Evolutionary conservation across 2,329 filamentous ascomycete species (phyloP), one percentile per base, ranked within the genome.

Genomic region (Achaetomium macrosporum): DNA sequence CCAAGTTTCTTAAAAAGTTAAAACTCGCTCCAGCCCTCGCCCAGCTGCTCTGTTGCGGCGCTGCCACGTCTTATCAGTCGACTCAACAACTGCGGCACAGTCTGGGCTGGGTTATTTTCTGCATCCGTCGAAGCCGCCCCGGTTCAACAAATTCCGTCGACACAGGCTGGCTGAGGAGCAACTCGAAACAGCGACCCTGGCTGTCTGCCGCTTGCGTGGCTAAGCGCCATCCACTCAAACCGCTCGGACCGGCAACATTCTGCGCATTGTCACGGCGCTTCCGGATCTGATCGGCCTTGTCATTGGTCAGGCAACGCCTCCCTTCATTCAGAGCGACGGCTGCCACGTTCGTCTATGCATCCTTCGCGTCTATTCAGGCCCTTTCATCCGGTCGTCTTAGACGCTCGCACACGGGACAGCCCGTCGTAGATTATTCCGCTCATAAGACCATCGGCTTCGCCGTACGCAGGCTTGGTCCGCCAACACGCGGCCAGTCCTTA

Each of bases 221-320:
- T 66, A 68, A 68, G 65, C 66, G 66, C 66, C 60, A 61, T 56
- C 63, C 65, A 66, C 57, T 64, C 55, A 63, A 50, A 57, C 57
- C 55, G 25, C 44, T 50, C 44, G 42, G 41, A 48, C 42, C 25
- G 20, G 37, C 58, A 7, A 52, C 39, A 40, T 19, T 47, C 48
- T 47, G 59, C 57, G 47, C 52, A 55, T 42, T 61, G 61, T 58
- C 62, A 65, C 66, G 63, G 65, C 65, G 65, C 65, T 66, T 67
- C 64, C 59, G 57, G 37, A 20, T 50, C 54, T 39, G 47, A 51
- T 56, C 29, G 30, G 37, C 48, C 37, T 17, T 48, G 56, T 52
- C 55, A 68, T 67, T 68, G 66, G 66, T 53, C 57, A 42, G 52
- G 37, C 50, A 36, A 47, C 41, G 37, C 42, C 48, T 33, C 58